phyloP scores from a whole-genome alignment of 1,284 basidiomycete species.

The Amylostereum areolatum region DNA sequence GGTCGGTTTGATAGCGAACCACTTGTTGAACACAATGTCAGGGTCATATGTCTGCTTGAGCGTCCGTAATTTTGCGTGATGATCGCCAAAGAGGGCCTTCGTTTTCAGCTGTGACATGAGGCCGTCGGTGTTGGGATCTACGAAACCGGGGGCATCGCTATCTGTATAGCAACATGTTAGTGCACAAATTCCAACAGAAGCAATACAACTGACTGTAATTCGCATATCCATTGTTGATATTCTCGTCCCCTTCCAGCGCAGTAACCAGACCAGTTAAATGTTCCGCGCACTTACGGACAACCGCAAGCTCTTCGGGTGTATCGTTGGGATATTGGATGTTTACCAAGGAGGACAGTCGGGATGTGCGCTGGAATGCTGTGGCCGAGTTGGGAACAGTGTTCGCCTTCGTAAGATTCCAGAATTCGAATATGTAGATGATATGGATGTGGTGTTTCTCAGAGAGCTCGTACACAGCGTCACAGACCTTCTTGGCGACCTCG shows the following conservation, averaged over 20 bases:
- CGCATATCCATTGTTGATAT: slow-evolving; percentile 16
- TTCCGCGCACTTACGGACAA: slow-evolving; percentile 1
- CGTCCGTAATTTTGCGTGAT: slow-evolving; percentile 38
- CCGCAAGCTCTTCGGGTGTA: slow-evolving; percentile 4
- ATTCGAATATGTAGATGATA: slow-evolving; percentile 31
- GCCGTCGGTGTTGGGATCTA: slow-evolving; percentile 8
- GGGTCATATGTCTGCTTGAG: slow-evolving; percentile 51
- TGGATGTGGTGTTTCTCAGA: neutral
- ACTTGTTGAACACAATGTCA: slow-evolving; percentile 46
- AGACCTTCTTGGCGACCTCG: slow-evolving; percentile 4
- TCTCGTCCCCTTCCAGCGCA: slow-evolving; percentile 6
- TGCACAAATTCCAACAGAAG: neutral
- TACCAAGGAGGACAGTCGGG: slow-evolving; percentile 4
- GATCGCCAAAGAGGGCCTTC: slow-evolving; percentile 34
- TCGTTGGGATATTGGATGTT: slow-evolving; percentile 6
- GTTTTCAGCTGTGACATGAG: slow-evolving; percentile 17
- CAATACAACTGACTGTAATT: slow-evolving; percentile 20
- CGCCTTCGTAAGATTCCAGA: slow-evolving; percentile 31
- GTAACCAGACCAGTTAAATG: slow-evolving; percentile 5
- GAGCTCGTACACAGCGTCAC: slow-evolving; percentile 2
- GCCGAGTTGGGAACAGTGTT: slow-evolving; percentile 27
- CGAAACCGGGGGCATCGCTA: slow-evolving; percentile 3
- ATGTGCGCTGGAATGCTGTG: slow-evolving; percentile 22
- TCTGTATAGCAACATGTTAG: neutral
- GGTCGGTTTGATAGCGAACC: slow-evolving; percentile 38